Percentiles rank a stretch among this genome's conserved stretches.
phyloP scores from a whole-genome alignment of 2,329 filamentous ascomycete species.

The Exophiala sp. region DNA sequence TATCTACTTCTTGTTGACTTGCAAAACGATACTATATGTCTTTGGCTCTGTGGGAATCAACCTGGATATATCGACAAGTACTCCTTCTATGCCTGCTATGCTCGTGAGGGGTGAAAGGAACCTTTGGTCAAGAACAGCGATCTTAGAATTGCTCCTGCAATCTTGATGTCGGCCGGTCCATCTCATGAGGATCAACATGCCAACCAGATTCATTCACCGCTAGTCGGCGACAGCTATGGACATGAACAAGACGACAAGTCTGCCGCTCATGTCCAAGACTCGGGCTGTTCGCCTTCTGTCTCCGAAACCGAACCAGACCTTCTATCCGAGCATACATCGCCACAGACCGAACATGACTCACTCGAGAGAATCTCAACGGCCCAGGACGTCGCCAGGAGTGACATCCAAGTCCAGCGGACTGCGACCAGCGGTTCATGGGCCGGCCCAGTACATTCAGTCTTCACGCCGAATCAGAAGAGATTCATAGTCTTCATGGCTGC shows the following conservation, averaged over 20 bases:
- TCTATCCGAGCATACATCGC: not conserved
- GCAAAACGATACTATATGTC: too few species aligned
- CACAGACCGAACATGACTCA: not conserved
- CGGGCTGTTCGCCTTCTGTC: not conserved
- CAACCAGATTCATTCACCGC: conserved; percentile 1
- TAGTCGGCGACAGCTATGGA: not conserved
- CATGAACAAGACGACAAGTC: not conserved
- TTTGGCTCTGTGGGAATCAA: too few species aligned
- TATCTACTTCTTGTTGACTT: too few species aligned
- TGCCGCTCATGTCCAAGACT: not conserved
- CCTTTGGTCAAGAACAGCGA: not conserved
- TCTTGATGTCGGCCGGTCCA: conserved; percentile 14
- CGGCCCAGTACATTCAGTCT: conserved; percentile 32
- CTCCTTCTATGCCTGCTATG: not conserved
- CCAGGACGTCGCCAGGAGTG: conserved; percentile 1
- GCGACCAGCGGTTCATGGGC: conserved; percentile 14
- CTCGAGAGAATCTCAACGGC: conserved; percentile 19
- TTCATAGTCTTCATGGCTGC: conserved; percentile 39
- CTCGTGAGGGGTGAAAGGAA: not conserved
- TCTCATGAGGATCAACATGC: conserved; percentile 5
- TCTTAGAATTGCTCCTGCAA: not conserved
- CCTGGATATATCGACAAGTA: too few species aligned
- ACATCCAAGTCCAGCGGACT: conserved; percentile 12
- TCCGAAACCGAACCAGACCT: not conserved
- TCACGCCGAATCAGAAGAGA: conserved; percentile 34